Evolutionary conservation across 108 stramenopile genomes (phyloP), one percentile per base, ranked within the genome.

Genomic region (Mediolabrus comicus): DNA sequence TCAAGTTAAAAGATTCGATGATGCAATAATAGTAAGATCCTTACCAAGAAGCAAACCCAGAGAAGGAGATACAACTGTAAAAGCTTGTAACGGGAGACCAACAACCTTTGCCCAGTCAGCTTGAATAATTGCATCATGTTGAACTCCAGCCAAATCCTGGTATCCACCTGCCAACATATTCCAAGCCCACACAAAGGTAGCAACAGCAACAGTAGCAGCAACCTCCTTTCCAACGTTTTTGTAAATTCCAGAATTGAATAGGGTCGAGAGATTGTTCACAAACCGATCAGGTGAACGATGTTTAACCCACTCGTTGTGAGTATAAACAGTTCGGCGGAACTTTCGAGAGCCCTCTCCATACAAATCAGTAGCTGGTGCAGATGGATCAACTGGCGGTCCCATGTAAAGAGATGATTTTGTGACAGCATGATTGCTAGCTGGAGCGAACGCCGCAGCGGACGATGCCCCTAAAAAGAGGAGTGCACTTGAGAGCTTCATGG

Each of bases 271-370:
- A 56, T 88, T 81, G 55, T 55, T 43, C 26, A 81, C 30, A 60
- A 85, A 85, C 19, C 87, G 80, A 54, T 85, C 81, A 14, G 77
- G 74, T 3, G 69, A 69, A 19, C 87, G 80, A 54, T 86, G 85
- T 29, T 80, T 86, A n/a, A 78, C 70, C 87, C 87, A 88, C 51
- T 88, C 83, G 35, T 85, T 77, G 60, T 88, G 85, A 11, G 74
- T 84, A 81, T 84, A 88, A 8, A 88, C 87, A 6, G 87, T 88
- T 19, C 87, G 77, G 19, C 88, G 85, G 55, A 74, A 85, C 58
- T 81, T 80, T 17, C 88, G 85, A 24, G 46, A 52, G 0, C 77
- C 74, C 57, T 87, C 86, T 35, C 83, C 86, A 22, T 81, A 87
- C 2, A 32, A 26, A 16, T 29, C 27, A n/a, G 31, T n/a, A 0